Evolutionary conservation across 164 flowering plant genomes (phyloP).

Genomic region (Liriodendron chinense): DNA sequence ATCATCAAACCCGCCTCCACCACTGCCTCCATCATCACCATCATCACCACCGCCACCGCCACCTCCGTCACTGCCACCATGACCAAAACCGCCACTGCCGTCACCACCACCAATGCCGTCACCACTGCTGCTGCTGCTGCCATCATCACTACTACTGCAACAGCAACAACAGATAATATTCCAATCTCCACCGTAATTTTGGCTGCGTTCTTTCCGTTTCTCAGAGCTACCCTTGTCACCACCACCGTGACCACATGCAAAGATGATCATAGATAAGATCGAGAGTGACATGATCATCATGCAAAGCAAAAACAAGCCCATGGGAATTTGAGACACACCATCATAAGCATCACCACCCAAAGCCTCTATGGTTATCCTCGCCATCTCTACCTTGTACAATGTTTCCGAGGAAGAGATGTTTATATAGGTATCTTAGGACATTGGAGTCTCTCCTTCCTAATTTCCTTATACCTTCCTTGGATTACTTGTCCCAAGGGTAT

Average conservation of each 20-base stretch:
- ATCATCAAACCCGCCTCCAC: background rate
- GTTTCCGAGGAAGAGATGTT: no score
- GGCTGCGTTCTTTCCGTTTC: no score
- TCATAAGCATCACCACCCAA: background rate
- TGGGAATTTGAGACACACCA: background rate
- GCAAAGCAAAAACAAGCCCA: background rate
- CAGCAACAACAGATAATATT: background rate
- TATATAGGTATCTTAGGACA: no score
- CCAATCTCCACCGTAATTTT: background rate
- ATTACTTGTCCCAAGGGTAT: no score
- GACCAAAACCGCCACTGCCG: background rate
- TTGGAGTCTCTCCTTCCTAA: no score
- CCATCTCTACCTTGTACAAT: no score
- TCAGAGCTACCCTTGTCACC: background rate
- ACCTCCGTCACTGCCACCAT: background rate
- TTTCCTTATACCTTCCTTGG: no score
- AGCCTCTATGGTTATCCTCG: no score
- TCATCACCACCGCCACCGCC: background rate
- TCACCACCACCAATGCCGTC: background rate
- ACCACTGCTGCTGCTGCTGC: background rate
- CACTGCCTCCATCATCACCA: background rate
- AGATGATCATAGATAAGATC: constrained; percentile 1
- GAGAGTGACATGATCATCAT: background rate
- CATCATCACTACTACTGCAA: background rate
- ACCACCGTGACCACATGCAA: background rate